Base-by-base conservation (phyloP, 2,329 filamentous ascomycete genomes). In the Mycocentrospora acerina region DNA sequence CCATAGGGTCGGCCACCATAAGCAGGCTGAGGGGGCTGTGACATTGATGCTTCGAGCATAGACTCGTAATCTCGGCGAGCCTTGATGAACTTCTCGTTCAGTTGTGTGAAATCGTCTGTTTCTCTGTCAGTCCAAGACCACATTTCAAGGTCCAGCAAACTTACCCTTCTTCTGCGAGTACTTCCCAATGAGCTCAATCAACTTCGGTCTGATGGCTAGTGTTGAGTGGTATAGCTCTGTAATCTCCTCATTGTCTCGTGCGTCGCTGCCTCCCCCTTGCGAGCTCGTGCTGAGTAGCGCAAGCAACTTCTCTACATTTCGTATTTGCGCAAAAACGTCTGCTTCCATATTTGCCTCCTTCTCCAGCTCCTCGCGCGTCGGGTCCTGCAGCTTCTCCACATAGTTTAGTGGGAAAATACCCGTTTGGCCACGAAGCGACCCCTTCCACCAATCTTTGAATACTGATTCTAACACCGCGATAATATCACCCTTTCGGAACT, bases 51-150 rank as follows among this genome's bases (percentile, higher is more conserved):
- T 68, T 98, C 93, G 14, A 98, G 76, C n/a, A 98, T 78, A 19
- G 88, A 84, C 70, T 98, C 93, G 66, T 98, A 98, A 70, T 98
- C 93, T 57, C 91, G 82, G 50, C 93, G 85, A 30, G 93, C 93
- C 71, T 98, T 98, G 76, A 98, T 97, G 69, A 98, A 98, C 72
- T 97, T 97, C 69, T 98, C 93, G 61, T 98, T 98, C 47, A 98
- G 75, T 65, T 97, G 91, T 2, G 93, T 96, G 62, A 98, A 97
- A 67, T 98, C 93, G 69, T 98, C 93, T 95, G 51, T 51, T 11
- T 26, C n/a, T 29, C 15, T 35, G 40, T 59, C 40, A 57, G 40
- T 29, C 9, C 17, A 18, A 33, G 31, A 28, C 18, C 6, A 36
- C 8, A 19, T 5, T 8, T 30, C 15, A 14, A 24, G 10, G 12